Percentiles rank a stretch among this genome's conserved stretches.
phyloP scores from a whole-genome alignment of 345 rosid species.

The Rhodomyrtus tomentosa region DNA sequence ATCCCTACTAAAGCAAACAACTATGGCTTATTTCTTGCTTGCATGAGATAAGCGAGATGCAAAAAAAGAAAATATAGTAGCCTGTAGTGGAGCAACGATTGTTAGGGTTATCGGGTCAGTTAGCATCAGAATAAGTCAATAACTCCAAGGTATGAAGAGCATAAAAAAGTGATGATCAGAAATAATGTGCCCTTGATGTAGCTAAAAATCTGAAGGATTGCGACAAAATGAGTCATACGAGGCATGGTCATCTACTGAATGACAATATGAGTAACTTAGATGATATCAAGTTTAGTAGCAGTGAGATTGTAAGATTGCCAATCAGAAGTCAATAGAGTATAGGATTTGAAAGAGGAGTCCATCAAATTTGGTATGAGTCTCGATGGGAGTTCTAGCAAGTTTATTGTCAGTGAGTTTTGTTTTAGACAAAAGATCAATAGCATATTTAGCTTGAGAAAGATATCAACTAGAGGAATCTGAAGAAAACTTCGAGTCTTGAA shows the following conservation, averaged over 20 bases:
- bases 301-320: not conserved
- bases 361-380: not conserved
- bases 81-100: not conserved
- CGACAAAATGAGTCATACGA: not conserved
- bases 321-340: not conserved
- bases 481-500: not conserved
- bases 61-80: not conserved
- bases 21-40: not conserved
- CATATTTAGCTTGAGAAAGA: not conserved
- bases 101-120: fast-evolving
- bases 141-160: not conserved
- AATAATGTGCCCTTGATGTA: not conserved
- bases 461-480: not conserved
- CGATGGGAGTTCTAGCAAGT: not conserved
- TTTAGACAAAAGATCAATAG: not conserved
- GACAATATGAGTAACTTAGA: not conserved
- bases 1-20: not conserved
- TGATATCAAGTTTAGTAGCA: not conserved
- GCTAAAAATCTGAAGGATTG: not conserved
- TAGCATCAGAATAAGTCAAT: fast-evolving
- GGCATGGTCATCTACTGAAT: not conserved
- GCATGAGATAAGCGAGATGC: not conserved
- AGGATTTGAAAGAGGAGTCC: not conserved
- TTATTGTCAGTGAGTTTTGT: not conserved
- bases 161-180: not conserved